Percentiles rank a stretch among this genome's conserved stretches.
Evolutionary conservation across 2,329 filamentous ascomycete genomes (phyloP).

Genomic region (Ascochyta rabiei): DNA sequence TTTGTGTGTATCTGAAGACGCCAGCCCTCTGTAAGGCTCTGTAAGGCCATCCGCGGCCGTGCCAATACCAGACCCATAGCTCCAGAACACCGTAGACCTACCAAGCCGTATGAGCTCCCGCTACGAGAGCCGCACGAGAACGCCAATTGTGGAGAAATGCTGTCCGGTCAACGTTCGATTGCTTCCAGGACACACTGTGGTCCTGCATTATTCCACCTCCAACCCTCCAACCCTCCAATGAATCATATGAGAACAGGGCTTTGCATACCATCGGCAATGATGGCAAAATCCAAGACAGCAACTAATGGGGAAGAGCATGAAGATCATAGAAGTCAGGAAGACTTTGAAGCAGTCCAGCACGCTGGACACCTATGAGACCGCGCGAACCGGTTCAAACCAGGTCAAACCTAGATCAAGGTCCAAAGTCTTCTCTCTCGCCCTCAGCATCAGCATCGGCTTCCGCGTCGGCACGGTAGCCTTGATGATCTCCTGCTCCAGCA

Average conservation of each 20-base stretch:
- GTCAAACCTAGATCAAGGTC: slow-evolving; percentile 18
- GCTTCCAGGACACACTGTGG: neutral
- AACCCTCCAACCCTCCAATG: neutral
- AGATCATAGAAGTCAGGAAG: neutral
- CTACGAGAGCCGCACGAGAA: slow-evolving; percentile 16
- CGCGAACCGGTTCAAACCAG: neutral
- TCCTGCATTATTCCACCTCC: neutral
- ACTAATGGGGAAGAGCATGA: neutral
- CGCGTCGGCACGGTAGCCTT: slow-evolving; percentile 46
- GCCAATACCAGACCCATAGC: slow-evolving; percentile 27
- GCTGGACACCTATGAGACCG: no score
- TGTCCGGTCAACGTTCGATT: slow-evolving; percentile 1
- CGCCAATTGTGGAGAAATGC: slow-evolving; percentile 13
- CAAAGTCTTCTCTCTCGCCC: slow-evolving; percentile 49
- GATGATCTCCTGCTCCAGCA: slow-evolving; percentile 44
- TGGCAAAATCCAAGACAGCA: neutral
- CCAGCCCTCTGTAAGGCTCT: slow-evolving; percentile 28
- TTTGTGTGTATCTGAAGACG: slow-evolving; percentile 38
- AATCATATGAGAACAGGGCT: neutral
- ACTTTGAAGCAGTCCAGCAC: neutral
- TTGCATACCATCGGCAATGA: neutral
- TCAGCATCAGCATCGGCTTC: slow-evolving; percentile 49
- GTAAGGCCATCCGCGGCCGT: slow-evolving; percentile 44
- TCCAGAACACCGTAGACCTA: slow-evolving; percentile 31
- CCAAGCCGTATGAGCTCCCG: slow-evolving; percentile 16